These are phyloP conservation scores for Cutaneotrichosporon cyanovorans DNA, from an alignment of 1,284 basidiomycete genomes.

Conservation along the genomic window DNA sequence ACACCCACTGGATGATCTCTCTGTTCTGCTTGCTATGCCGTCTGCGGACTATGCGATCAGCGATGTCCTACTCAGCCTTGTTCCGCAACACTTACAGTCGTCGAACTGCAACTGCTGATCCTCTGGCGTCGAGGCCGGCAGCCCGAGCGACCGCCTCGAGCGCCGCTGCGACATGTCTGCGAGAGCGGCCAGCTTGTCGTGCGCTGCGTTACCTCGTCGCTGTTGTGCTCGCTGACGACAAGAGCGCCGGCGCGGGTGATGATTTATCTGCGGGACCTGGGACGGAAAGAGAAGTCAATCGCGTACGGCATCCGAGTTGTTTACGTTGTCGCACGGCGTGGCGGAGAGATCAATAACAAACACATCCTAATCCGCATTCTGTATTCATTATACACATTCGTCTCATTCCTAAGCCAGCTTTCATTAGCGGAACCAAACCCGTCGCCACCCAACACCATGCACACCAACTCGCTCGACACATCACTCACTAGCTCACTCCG, in stretches of 20 bases:
- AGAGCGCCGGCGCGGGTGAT: background rate
- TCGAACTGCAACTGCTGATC: slow-evolving; percentile 3
- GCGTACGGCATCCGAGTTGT: background rate
- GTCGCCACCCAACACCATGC: no score
- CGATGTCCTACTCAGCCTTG: no score
- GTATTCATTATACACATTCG: no score
- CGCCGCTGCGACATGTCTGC: slow-evolving; percentile 1
- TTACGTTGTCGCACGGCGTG: no score
- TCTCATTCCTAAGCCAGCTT: no score
- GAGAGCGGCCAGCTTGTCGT: no score
- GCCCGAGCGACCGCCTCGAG: slow-evolving; percentile 2
- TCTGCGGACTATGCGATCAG: slow-evolving; percentile 12
- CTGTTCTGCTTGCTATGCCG: slow-evolving; percentile 15
- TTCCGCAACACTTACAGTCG: background rate
- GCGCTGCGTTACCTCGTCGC: no score
- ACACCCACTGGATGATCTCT: slow-evolving; percentile 14
- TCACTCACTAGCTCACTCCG: no score
- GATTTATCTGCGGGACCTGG: background rate
- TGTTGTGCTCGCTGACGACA: background rate
- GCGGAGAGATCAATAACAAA: no score
- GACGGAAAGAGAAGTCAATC: background rate
- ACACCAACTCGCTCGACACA: no score
- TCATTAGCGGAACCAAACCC: no score
- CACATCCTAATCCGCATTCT: no score
- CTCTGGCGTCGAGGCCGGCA: background rate